Percentiles rank a stretch among this genome's conserved stretches.
These are phyloP conservation scores for Glebionis coronaria DNA, from an alignment of 129 eudicot genomes.

Conservation along the genomic window DNA sequence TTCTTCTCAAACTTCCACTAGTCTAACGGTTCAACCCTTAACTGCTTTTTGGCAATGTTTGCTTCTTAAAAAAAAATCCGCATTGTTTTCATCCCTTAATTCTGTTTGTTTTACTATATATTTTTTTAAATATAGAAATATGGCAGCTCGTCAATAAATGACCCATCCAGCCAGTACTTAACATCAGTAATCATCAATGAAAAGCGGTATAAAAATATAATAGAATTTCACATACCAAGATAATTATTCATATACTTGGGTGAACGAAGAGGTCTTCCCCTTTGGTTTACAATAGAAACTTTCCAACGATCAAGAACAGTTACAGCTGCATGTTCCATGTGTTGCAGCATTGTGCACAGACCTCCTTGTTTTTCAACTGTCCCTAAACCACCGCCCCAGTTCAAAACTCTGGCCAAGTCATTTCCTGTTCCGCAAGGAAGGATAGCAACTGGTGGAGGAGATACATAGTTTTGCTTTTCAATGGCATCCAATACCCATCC, in stretches of 20 bases:
- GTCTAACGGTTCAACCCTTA: too few species aligned
- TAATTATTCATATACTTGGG: slow-evolving; percentile 80
- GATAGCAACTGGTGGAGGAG: slow-evolving; percentile 90
- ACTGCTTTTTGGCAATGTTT: too few species aligned
- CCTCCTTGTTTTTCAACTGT: slow-evolving; percentile 72
- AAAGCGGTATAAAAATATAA: neutral
- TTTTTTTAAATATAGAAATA: too few species aligned
- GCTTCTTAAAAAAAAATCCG: too few species aligned
- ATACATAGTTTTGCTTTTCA: slow-evolving; percentile 67
- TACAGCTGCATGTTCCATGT: slow-evolving; percentile 70
- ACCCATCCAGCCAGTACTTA: neutral
- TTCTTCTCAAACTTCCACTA: too few species aligned
- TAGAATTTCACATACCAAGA: slow-evolving; percentile 42
- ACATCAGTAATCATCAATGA: slow-evolving; percentile 5
- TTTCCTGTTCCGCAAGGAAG: slow-evolving; percentile 91
- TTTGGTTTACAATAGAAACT: slow-evolving; percentile 65
- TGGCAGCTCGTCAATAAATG: too few species aligned
- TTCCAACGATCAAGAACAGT: slow-evolving; percentile 94
- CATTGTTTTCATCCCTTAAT: too few species aligned
- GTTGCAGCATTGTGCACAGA: slow-evolving; percentile 62
- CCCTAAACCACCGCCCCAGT: slow-evolving; percentile 85
- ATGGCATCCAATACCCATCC: slow-evolving; percentile 95
- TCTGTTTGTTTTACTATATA: too few species aligned
- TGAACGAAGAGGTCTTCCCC: slow-evolving; percentile 32
- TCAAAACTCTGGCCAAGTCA: slow-evolving; percentile 80